phyloP scores from a whole-genome alignment of 2,329 filamentous ascomycete genomes.

The Lomentospora prolificans region DNA sequence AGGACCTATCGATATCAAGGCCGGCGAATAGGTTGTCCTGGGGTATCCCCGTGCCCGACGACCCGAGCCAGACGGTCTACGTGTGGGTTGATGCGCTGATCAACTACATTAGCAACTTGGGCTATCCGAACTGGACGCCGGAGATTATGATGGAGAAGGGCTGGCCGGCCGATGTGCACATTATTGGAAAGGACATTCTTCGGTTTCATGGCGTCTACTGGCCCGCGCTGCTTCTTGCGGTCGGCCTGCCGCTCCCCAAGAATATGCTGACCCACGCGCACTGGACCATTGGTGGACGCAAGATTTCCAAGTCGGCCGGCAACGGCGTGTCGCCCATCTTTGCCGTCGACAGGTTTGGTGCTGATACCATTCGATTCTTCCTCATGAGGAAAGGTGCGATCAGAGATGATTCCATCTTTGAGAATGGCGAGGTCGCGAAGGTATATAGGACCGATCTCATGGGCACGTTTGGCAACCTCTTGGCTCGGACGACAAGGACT shows the following conservation, averaged over 20 bases:
- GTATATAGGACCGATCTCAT: slow-evolving; percentile 74
- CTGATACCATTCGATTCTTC: slow-evolving; percentile 85
- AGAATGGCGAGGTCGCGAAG: slow-evolving; percentile 64
- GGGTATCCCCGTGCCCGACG: slow-evolving; percentile 83
- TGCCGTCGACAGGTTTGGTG: slow-evolving; percentile 77
- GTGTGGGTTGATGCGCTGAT: slow-evolving; percentile 96
- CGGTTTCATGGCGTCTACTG: slow-evolving; percentile 97
- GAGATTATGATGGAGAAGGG: slow-evolving; percentile 56
- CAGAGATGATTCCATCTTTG: slow-evolving; percentile 70
- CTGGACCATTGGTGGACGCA: slow-evolving; percentile 84
- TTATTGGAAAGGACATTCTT: slow-evolving; percentile 94
- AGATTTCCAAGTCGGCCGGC: slow-evolving; percentile 94
- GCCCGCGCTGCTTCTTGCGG: slow-evolving; percentile 88
- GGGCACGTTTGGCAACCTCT: slow-evolving; percentile 69
- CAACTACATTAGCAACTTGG: slow-evolving; percentile 83
- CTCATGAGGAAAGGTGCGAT: slow-evolving; percentile 73
- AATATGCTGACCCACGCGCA: slow-evolving; percentile 83
- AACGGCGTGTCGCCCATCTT: slow-evolving; percentile 94
- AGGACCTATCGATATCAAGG: slow-evolving; percentile 83
- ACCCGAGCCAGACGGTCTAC: slow-evolving; percentile 83
- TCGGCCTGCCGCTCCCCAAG: slow-evolving; percentile 68
- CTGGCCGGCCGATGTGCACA: slow-evolving; percentile 87
- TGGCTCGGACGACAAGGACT: slow-evolving; percentile 57
- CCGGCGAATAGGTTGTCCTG: slow-evolving; percentile 69
- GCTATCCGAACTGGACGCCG: slow-evolving; percentile 60